A percentile compares a stretch with the other conserved stretches of the same genome.
Conservation (phyloP, 2,329 filamentous ascomycete genomes). For the Thelonectria discophora region DNA sequence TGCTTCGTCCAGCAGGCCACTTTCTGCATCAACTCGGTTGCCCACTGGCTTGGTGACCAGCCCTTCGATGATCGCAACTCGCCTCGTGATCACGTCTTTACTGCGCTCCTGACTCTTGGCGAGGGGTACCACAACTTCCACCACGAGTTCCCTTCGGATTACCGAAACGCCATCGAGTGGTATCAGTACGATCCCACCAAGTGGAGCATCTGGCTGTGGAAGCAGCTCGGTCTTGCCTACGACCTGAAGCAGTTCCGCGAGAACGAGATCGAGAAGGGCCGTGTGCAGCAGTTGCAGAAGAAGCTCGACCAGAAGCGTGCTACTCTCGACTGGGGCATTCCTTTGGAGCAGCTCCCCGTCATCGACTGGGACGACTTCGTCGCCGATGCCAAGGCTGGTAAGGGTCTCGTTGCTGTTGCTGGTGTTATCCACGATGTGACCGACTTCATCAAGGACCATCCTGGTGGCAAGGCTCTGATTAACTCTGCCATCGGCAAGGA, state of each 20-base stretch:
- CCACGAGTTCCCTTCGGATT: conserved; percentile 93
- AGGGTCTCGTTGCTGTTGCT: conserved; percentile 78
- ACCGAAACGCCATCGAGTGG: conserved; percentile 92
- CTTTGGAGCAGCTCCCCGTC: conserved; percentile 85
- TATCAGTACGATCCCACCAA: conserved; percentile 93
- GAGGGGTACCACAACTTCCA: conserved; percentile 97
- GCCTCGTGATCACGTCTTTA: conserved; percentile 87
- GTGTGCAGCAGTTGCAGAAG: conserved; percentile 89
- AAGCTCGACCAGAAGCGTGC: conserved; percentile 89
- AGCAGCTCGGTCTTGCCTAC: conserved; percentile 83
- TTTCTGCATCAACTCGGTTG: conserved; percentile 91
- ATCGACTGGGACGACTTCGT: conserved; percentile 89
- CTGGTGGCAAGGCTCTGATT: conserved; percentile 90
- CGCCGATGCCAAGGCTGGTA: conserved; percentile 77
- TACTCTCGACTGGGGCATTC: conserved; percentile 85
- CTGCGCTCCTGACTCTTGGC: conserved; percentile 83
- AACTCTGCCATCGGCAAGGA: conserved; percentile 85
- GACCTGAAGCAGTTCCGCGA: conserved; percentile 90
- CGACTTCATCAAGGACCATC: conserved; percentile 87
- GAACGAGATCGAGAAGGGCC: conserved; percentile 94
- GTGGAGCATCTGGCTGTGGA: conserved; percentile 87
- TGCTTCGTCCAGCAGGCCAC: conserved; percentile 93
- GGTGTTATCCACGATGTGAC: conserved; percentile 88
- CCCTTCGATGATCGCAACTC: conserved; percentile 94
- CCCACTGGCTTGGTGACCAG: conserved; percentile 91